These are phyloP conservation scores for Cryptococcus amylolentus DNA, from an alignment of 1,284 basidiomycete species.

Conservation along the genomic window DNA sequence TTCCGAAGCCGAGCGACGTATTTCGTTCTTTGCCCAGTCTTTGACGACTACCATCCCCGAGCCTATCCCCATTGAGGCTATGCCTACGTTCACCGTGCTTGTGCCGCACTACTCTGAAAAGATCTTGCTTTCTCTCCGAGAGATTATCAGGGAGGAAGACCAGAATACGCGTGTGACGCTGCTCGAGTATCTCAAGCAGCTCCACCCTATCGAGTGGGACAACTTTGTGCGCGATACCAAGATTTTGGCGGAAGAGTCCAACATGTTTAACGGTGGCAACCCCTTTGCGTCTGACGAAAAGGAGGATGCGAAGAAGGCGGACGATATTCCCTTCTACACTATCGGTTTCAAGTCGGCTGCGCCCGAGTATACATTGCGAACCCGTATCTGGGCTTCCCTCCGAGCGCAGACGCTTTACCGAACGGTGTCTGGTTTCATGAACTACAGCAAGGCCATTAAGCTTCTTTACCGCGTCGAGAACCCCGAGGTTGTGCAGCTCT, in stretches of 20 bases:
- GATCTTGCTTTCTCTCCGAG: conserved; percentile 86
- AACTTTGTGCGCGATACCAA: conserved; percentile 99
- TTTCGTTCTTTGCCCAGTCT: conserved; percentile 95
- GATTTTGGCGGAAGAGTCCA: conserved; percentile 94
- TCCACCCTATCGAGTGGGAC: conserved; percentile 98
- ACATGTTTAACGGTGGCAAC: conserved; percentile 73
- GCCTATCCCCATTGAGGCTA: conserved; percentile 85
- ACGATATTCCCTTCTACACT: conserved; percentile 97
- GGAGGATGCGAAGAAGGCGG: conserved; percentile 68
- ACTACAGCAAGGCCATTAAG: conserved; percentile 99
- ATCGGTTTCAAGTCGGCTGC: conserved; percentile 99
- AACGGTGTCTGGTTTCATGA: conserved; percentile 99
- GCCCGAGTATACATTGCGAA: conserved; percentile 96
- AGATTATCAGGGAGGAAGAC: conserved; percentile 95
- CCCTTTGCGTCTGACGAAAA: conserved; percentile 82
- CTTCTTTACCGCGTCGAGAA: conserved; percentile 99
- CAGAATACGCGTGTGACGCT: conserved; percentile 91
- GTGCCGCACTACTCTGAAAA: conserved; percentile 96
- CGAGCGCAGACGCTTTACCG: conserved; percentile 98
- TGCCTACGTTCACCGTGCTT: conserved; percentile 95
- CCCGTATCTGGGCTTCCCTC: conserved; percentile 97
- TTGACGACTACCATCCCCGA: conserved; percentile 85
- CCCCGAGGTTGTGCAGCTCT: conserved; percentile 95
- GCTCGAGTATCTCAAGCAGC: conserved; percentile 94
- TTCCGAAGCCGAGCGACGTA: conserved; percentile 87